Evolutionary conservation across 176 grass and related monocot genomes (phyloP), one percentile per base, ranked within the genome.

Genomic region (Ensete ventricosum): DNA sequence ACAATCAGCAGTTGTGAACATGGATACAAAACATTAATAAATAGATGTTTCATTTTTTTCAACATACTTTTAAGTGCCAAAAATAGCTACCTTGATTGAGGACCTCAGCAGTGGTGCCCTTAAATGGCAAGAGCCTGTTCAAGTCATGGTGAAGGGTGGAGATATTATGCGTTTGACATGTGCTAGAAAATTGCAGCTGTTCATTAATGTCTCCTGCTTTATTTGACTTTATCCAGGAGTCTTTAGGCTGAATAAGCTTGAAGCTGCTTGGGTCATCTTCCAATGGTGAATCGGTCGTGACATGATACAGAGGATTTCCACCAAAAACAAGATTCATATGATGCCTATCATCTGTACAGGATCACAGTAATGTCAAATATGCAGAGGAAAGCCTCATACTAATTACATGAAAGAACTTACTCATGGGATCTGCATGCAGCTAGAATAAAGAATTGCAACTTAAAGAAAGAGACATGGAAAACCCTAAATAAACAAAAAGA

Each of bases 51-150:
- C 29, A 43, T 43, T 43, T 43, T 43, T 43, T 43, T 43, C 34
- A 43, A 43, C 34, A 43, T 43, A 43, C 34, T 43, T 43, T 43
- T 43, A 43, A 43, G 34, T 52, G 81, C 63, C 20, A 52, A 79
- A 27, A 80, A 22, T 79, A 74, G 2, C 26, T 82, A 96, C 65
- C 51, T 29, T 71, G 85, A 60, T 48, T 63, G 77, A 83, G 79
- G 76, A 92, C 78, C 52, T 80, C 53, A 26, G 25, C 73, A 83
- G 70, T 24, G 73, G 78, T 81, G 86, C 80, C 86, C 88, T 92
- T 92, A 75, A 89, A 77, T 54, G 75, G 79, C 24, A 89, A 86
- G 66, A 85, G 79, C 81, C 76, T 86, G 64, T 90, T 73, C 83
- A 81, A 80, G 64, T 79, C 71, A 85, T 85, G 86, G 75, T 25